Base-by-base conservation (phyloP, 2,329 filamentous ascomycete genomes). In the Grosmannia serpens region DNA sequence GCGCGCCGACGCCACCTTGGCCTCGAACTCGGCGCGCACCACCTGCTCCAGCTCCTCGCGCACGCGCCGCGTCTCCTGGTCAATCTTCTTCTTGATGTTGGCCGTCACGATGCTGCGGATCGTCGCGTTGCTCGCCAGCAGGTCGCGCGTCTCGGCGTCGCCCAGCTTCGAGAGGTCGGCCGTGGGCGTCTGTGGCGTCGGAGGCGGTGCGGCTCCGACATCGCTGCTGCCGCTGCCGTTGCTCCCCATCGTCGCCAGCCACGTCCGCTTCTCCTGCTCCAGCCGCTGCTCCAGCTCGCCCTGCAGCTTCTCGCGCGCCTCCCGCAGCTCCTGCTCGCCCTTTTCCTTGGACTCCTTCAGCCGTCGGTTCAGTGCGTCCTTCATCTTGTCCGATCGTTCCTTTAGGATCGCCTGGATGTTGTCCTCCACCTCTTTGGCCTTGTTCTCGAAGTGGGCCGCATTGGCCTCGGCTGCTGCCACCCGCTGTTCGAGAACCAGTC, bases 1-100 rank as follows among this genome's bases (percentile, higher is more conserved):
- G 57, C 77, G 75, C 13, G 80, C 82, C 55, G 77, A 75, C 15
- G 67, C 65, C 26, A 82, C 71, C 70, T 82, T 84, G 47, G 75
- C 71, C 55, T 84, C 80, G 57, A 73, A 77, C 59, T 83, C 77
- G 11, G 67, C 61, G 67, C 76, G 77, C 41, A 76, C 58, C 5
- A 70, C 64, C 31, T 72, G 72, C 64, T 83, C 78, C 5, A 74
- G 70, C 64, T 84, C 82, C 1, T 78, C 74, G 63, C 78, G 80
- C 33, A 83, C 69, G 67, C 80, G 85, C 60, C 81, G 77, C n/a
- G 80, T 78, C 66, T 91, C 80, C 1, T 76, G 73, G 15, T 86
- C 82, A 29, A 89, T 79, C 70, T 89, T 86, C 67, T 86, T 86
- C 67, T 82, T 88, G 57, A 89, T 81, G 24, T 86, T 86, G 44